A percentile compares a stretch with the other conserved stretches of the same genome.
phyloP scores from a whole-genome alignment of 495 filamentous ascomycete genomes.

The Clohesyomyces aquaticus region DNA sequence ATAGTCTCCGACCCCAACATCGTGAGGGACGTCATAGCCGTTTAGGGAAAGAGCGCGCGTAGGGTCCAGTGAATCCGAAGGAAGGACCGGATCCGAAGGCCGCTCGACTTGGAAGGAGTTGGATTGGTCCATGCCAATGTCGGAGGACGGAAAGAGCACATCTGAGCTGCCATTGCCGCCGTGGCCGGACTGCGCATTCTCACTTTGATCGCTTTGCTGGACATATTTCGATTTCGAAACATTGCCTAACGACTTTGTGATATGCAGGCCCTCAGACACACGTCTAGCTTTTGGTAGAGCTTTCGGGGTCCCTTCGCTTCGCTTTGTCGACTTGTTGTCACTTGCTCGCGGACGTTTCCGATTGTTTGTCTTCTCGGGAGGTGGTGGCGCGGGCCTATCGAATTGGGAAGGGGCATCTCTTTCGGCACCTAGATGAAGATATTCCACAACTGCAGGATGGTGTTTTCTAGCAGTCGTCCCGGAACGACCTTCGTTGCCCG shows the following conservation, averaged over 20 bases:
- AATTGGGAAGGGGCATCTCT: not conserved
- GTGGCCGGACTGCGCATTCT: not conserved
- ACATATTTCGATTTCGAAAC: slow-evolving; percentile 1
- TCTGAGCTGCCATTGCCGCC: not conserved
- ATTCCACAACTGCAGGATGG: not conserved
- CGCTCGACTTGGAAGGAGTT: not conserved
- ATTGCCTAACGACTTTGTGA: slow-evolving; percentile 19
- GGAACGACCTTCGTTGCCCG: not conserved
- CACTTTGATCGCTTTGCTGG: not conserved
- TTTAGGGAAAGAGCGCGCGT: not conserved
- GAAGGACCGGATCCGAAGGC: not conserved
- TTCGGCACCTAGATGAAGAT: not conserved
- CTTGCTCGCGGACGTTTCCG: slow-evolving; percentile 1
- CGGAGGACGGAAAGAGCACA: not conserved
- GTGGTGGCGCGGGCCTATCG: not conserved
- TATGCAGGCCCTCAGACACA: slow-evolving; percentile 18
- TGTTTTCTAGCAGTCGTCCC: not conserved
- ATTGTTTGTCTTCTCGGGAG: not conserved
- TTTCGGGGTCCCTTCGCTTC: not conserved
- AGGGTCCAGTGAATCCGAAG: not conserved
- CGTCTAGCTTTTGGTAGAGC: slow-evolving; percentile 11
- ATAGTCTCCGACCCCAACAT: not conserved
- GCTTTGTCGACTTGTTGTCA: not conserved
- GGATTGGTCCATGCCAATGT: not conserved
- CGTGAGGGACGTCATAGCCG: too few relatives aligned